Evolutionary conservation across 192 early-diverging fungal genomes (phyloP).

Genomic region (Gaertneriomyces semiglobifer): DNA sequence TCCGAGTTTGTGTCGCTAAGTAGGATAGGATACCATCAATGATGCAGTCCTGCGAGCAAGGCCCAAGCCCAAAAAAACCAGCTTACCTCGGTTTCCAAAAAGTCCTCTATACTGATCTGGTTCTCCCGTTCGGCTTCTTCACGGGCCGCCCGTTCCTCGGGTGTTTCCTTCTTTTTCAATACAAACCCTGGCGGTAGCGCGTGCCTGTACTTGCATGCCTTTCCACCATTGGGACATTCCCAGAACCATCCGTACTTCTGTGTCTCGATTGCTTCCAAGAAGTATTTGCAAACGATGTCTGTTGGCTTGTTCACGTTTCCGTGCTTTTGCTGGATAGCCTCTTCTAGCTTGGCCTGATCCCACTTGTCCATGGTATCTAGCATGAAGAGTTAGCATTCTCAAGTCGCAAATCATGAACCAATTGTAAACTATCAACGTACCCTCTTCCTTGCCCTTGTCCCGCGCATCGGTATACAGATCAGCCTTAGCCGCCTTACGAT

Average conservation of each 20-base stretch:
- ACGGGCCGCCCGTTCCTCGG: slow-evolving; percentile 65
- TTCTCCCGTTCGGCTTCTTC: slow-evolving; percentile 68
- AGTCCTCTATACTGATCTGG: slow-evolving; percentile 93
- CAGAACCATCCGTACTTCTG: slow-evolving; percentile 99
- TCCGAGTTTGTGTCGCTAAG: slow-evolving; percentile 88
- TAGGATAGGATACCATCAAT: slow-evolving; percentile 6
- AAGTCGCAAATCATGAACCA: slow-evolving; percentile 6
- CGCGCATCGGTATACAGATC: slow-evolving; percentile 92
- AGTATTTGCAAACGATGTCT: slow-evolving; percentile 97
- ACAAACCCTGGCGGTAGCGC: slow-evolving; percentile 95
- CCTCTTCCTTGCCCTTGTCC: slow-evolving; percentile 48
- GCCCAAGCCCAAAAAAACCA: not conserved
- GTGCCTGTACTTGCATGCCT: slow-evolving; percentile 91
- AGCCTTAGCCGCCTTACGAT: slow-evolving; percentile 85
- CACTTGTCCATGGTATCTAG: slow-evolving; percentile 93
- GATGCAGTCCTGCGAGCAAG: not conserved
- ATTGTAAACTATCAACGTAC: not conserved
- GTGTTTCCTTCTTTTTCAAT: slow-evolving; percentile 81
- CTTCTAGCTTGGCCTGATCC: slow-evolving; percentile 89
- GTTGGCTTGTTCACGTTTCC: slow-evolving; percentile 83
- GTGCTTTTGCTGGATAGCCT: slow-evolving; percentile 80
- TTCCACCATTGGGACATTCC: slow-evolving; percentile 96
- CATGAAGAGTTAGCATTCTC: not conserved
- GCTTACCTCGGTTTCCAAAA: slow-evolving; percentile 88
- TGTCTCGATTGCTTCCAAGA: slow-evolving; percentile 93